These are phyloP conservation scores for Rosa chinensis DNA, from an alignment of 306 rosid genomes.

Conservation along the genomic window DNA sequence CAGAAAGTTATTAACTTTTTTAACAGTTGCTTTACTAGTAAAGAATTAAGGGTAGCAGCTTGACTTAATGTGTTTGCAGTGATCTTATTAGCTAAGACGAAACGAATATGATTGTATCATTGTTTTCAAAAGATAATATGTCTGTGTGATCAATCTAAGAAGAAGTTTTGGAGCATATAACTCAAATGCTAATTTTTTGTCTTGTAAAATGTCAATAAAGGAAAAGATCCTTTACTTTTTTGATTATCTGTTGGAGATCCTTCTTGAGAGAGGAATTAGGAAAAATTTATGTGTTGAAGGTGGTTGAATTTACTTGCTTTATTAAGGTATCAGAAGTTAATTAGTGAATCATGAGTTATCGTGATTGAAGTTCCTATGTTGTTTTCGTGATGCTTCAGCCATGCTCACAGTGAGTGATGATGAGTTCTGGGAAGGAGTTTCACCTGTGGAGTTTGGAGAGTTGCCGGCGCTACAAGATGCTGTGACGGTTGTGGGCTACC, in stretches of 20 bases:
- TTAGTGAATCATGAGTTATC: background rate
- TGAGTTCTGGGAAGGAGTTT: slow-evolving; percentile 84
- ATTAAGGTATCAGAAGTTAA: background rate
- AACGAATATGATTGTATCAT: background rate
- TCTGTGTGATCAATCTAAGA: background rate
- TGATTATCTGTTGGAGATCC: too few species aligned
- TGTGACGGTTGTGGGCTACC: slow-evolving; percentile 80
- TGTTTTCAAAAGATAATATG: too few species aligned
- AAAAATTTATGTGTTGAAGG: background rate
- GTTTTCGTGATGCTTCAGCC: slow-evolving; percentile 45
- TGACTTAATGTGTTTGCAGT: background rate
- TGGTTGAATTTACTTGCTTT: background rate
- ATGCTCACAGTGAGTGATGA: slow-evolving; percentile 76
- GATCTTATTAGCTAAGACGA: background rate
- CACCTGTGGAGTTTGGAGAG: slow-evolving; percentile 69
- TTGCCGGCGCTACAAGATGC: slow-evolving; percentile 80
- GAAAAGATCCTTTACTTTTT: background rate
- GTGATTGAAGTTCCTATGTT: background rate
- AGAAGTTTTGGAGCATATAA: background rate
- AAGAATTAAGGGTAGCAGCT: background rate
- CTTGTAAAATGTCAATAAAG: background rate
- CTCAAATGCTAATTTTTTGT: too few species aligned
- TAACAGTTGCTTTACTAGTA: background rate
- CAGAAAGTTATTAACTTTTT: background rate
- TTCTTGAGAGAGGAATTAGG: background rate